phyloP scores from a whole-genome alignment of 2,329 filamentous ascomycete genomes.

The Exophiala sp. region DNA sequence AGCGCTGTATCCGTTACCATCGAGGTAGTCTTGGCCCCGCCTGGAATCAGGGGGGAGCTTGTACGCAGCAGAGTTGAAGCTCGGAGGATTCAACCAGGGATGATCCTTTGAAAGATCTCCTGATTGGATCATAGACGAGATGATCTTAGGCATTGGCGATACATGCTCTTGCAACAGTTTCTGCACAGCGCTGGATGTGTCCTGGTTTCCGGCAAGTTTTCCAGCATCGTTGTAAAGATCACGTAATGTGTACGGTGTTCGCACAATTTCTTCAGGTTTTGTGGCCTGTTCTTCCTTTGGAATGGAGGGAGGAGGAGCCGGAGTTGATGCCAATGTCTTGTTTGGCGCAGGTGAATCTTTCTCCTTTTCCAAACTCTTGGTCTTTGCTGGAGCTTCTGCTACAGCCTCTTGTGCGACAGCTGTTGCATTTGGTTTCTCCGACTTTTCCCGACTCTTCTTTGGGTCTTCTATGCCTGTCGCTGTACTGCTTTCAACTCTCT shows the following conservation, averaged over 20 bases:
- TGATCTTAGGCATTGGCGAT: conserved; percentile 24
- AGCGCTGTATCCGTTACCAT: conserved; percentile 27
- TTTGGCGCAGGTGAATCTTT: background rate
- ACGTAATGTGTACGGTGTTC: conserved; percentile 21
- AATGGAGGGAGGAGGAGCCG: conserved; percentile 8
- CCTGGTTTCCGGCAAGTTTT: conserved; percentile 6
- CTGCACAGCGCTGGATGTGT: conserved; percentile 14
- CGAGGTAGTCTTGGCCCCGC: conserved; percentile 27
- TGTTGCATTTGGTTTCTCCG: background rate
- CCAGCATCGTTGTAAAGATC: conserved; percentile 25
- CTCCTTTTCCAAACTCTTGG: conserved; percentile 5
- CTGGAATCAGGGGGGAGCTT: conserved; percentile 25
- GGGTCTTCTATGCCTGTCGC: conserved; percentile 11
- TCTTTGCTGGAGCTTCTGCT: conserved; percentile 1
- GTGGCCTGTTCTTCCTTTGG: conserved; percentile 9
- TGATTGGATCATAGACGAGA: conserved; percentile 22
- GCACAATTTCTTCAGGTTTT: conserved; percentile 9
- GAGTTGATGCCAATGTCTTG: conserved; percentile 4
- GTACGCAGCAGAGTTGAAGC: conserved; percentile 29
- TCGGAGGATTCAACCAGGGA: conserved; percentile 37
- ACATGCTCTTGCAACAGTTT: conserved; percentile 24
- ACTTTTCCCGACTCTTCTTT: conserved; percentile 2
- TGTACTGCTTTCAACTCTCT: conserved; percentile 15
- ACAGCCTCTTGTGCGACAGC: conserved; percentile 1
- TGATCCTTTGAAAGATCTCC: conserved; percentile 35